Evolutionary conservation across 495 filamentous ascomycete species (phyloP).

Genomic region (Lophium mytilinum): DNA sequence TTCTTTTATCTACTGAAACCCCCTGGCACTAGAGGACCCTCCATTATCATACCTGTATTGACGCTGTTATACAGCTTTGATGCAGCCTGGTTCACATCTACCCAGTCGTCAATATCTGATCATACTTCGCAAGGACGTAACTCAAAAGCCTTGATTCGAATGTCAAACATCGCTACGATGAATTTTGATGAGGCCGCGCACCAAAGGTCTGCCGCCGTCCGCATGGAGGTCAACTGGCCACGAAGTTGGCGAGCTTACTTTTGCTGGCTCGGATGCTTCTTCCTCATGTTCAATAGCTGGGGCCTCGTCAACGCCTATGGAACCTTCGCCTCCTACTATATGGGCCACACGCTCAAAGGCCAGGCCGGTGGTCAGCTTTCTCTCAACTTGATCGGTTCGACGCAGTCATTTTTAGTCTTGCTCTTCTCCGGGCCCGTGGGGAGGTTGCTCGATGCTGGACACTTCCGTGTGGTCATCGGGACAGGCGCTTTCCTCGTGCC

Average conservation of each 20-base stretch:
- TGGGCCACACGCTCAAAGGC: conserved; percentile 28
- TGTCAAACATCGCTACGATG: neutral
- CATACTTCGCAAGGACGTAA: no score
- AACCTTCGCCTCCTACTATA: conserved; percentile 37
- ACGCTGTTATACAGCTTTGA: no score
- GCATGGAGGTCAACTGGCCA: conserved; percentile 27
- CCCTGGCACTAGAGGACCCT: no score
- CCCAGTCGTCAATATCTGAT: no score
- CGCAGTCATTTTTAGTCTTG: conserved; percentile 34
- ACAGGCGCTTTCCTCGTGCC: conserved; percentile 30
- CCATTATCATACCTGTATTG: no score
- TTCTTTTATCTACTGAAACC: no score
- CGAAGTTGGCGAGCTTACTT: conserved; percentile 32
- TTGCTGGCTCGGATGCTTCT: conserved; percentile 35
- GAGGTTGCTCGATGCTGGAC: conserved; percentile 36
- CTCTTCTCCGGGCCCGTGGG: conserved; percentile 33
- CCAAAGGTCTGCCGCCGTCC: neutral
- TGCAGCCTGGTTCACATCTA: no score
- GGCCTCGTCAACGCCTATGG: conserved; percentile 37
- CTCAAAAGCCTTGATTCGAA: no score
- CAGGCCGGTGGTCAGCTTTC: conserved; percentile 25
- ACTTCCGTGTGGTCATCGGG: conserved; percentile 25
- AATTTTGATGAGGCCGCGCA: conserved; percentile 1
- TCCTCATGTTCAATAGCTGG: conserved; percentile 42
- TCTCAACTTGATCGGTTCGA: conserved; percentile 34